These are phyloP conservation scores for Persicaria tinctoria DNA, from an alignment of 148 eudicot species.

Conservation along the genomic window DNA sequence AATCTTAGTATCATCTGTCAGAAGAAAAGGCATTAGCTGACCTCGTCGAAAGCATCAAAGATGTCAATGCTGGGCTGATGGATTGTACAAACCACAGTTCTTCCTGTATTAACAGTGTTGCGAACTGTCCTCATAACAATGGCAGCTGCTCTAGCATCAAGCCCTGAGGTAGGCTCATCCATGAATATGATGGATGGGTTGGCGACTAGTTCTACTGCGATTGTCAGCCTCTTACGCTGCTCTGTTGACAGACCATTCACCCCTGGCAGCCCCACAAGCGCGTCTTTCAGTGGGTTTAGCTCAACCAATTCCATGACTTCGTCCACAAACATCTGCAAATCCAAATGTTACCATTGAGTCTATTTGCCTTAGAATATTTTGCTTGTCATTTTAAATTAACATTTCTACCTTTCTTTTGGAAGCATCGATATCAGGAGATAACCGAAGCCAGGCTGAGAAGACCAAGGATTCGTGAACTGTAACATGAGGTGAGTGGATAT, in stretches of 20 bases:
- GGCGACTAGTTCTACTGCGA: constrained; percentile 18
- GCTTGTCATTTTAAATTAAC: too few relatives aligned
- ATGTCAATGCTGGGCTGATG: constrained; percentile 20
- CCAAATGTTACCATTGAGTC: neutral
- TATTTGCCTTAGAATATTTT: too few relatives aligned
- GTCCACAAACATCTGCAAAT: constrained; percentile 14
- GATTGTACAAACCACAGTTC: constrained; percentile 16
- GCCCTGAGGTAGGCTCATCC: constrained; percentile 20
- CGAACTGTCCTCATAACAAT: constrained; percentile 18
- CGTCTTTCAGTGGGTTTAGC: constrained; percentile 10
- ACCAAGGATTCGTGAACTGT: constrained; percentile 13
- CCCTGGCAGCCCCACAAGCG: constrained; percentile 16
- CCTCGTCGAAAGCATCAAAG: constrained; percentile 17
- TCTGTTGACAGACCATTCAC: constrained; percentile 16
- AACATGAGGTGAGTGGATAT: constrained; percentile 17
- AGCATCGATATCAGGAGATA: constrained; percentile 11
- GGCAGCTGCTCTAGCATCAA: constrained; percentile 19
- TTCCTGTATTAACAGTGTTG: constrained; percentile 15
- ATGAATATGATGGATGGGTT: constrained; percentile 19
- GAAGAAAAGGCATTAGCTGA: neutral
- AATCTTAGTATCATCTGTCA: too few relatives aligned
- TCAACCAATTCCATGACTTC: constrained; percentile 16
- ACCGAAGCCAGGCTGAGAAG: constrained; percentile 17
- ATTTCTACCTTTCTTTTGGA: constrained; percentile 7
- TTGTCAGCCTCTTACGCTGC: constrained; percentile 18